phyloP scores from a whole-genome alignment of 2,329 filamentous ascomycete genomes.

The Aspergillus cejpii region DNA sequence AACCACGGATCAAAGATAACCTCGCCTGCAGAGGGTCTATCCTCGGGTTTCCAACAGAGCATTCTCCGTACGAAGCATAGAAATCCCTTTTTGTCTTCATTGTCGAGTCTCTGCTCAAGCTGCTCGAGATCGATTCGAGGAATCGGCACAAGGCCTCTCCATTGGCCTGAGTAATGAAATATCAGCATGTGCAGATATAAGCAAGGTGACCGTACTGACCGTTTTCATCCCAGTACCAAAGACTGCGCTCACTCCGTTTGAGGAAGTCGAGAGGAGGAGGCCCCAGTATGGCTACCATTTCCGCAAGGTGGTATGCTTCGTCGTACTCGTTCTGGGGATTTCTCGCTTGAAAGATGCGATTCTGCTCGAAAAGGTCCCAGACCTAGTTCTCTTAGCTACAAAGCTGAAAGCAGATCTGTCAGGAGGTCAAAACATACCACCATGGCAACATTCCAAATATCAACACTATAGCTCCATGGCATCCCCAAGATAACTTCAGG shows the following conservation, averaged over 20 bases:
- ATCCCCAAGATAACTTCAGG: conserved; percentile 27
- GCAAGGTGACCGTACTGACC: no score
- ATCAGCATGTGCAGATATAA: no score
- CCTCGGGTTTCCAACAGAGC: conserved; percentile 10
- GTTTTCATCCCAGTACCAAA: no score
- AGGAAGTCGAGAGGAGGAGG: conserved; percentile 6
- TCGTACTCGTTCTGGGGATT: conserved; percentile 7
- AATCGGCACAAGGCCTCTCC: conserved; percentile 6
- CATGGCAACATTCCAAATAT: conserved; percentile 28
- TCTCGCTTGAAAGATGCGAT: conserved; percentile 11
- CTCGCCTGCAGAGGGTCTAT: conserved; percentile 11
- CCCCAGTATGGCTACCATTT: conserved; percentile 7
- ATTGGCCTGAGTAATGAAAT: conserved; percentile 5
- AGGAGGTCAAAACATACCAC: conserved; percentile 17
- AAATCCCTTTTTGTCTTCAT: conserved; percentile 11
- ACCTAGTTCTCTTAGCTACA: conserved; percentile 12
- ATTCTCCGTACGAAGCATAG: conserved; percentile 10
- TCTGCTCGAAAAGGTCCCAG: conserved; percentile 16
- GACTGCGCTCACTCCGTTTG: no score
- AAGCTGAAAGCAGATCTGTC: no score
- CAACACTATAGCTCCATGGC: conserved; percentile 24
- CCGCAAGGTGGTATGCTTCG: conserved; percentile 9
- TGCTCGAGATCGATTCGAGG: conserved; percentile 9
- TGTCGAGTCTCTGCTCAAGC: no score
- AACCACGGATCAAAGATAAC: conserved; percentile 13